phyloP scores from a whole-genome alignment of 78 protist species.

The Cavenderia fasciculata region DNA sequence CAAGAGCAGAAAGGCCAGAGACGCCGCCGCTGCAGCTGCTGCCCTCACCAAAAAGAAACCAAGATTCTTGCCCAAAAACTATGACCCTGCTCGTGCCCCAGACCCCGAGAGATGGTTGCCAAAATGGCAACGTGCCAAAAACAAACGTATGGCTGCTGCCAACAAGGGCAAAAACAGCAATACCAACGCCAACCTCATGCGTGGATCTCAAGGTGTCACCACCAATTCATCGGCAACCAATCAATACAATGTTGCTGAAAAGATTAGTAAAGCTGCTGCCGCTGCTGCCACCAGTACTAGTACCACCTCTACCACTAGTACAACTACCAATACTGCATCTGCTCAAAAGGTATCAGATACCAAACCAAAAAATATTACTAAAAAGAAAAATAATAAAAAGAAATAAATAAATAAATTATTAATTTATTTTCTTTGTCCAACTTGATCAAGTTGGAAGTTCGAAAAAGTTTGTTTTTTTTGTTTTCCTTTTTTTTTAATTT shows the following conservation, averaged over 20 bases:
- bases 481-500: too few species aligned
- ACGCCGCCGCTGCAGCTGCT: not conserved
- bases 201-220: constrained; percentile 69
- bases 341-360: not conserved
- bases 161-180: not conserved
- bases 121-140: constrained; percentile 60
- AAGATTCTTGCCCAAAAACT: constrained; percentile 65
- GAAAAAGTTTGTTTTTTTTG: too few species aligned
- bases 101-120: constrained; percentile 81
- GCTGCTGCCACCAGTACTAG: not conserved
- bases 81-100: not conserved
- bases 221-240: constrained; percentile 7
- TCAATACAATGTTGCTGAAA: too few species aligned
- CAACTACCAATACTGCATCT: not conserved
- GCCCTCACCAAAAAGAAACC: constrained; percentile 19
- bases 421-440: too few species aligned
- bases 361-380: constrained; percentile 56
- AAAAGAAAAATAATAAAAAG: constrained; percentile 27
- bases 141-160: not conserved
- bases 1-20: not conserved
- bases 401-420: not conserved
- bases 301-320: not conserved
- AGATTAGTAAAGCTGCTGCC: too few species aligned
- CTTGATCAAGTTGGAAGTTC: too few species aligned
- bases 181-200: not conserved